Evolutionary conservation across 2,329 filamentous ascomycete species (phyloP), one percentile per base, ranked within the genome.

Genomic region (Verticillium tricorpus): DNA sequence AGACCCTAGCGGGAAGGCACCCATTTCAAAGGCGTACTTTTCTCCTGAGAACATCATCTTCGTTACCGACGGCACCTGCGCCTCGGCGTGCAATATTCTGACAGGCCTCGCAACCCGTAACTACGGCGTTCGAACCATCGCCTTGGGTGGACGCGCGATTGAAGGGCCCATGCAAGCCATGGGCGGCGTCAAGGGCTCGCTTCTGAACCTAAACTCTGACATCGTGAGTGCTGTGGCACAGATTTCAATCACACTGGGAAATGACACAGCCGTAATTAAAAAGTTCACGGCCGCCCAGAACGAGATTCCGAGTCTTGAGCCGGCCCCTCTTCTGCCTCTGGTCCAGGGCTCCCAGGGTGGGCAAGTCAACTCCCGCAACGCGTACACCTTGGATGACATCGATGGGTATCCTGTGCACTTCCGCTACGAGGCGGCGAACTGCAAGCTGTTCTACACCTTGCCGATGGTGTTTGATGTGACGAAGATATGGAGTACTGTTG

Each of bases 31-130:
- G 17, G 37, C 64, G 60, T 25, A 17, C 15, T 83, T 79, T 66
- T 65, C 69, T 8, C 64, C 74, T 1, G 71, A 78, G 28, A 67
- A 80, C 55, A 77, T 81, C 37, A 63, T 78, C 25, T 66, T 81
- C 34, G 71, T 85, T 59, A 79, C 78, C 6, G 83, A 88, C 65
- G 86, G 86, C 28, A 76, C 76, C 62, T 89, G 86, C 69, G 80
- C 77, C 12, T 87, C 84, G 0, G 85, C 86, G 3, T 89, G 86
- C 70, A 80, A 84, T 34, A 74, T 85, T 50, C 85, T 88, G 69
- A 76, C 77, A 14, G 80, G 85, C 55, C 76, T 86, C 28, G 80
- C 88, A 77, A 78, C 79, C 7, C 72, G 76, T 62, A 76, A 78
- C 61, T 77, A 76, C 35, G 80, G 82, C 25, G 81, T 89, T 2